Base-by-base conservation (phyloP, 345 rosid species). In the Toxicodendron radicans region DNA sequence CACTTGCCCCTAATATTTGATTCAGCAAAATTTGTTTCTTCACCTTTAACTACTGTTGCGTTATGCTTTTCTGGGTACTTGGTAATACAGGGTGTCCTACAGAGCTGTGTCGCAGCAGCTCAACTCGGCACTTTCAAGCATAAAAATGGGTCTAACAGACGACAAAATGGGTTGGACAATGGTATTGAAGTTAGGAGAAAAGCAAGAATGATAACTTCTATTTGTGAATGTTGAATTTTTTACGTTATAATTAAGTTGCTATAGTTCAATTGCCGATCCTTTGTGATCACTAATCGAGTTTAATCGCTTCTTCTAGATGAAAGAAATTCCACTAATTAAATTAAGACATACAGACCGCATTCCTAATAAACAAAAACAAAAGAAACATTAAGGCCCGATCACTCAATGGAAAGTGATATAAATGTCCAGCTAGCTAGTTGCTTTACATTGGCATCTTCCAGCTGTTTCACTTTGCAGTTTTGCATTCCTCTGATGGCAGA, bases 141-240 rank as follows among this genome's bases (percentile, higher is more conserved):
- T 77, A 24, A 78, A 80, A 63, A 72, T 54, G 80, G 86, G 82
- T 51, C 71, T 71, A 3, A 41, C 62, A 17, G 86, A 83, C 68
- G 81, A 83, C 46, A 74, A 45, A 68, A 83, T 59, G 76, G 78
- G 82, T 13, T 80, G 83, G 86, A 80, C 74, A 59, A 21, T 71
- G 58, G 71, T 58, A 46, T 61, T 80, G 59, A 58, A 70, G 53
- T 73, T 67, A 70, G 49, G 30, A 73, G n/a, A 71, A 17, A 30
- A n/a, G 41, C 14, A 63, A n/a, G 35, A 48, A 3, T 18, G 21
- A 7, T 17, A 16, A 18, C 6, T 14, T 33, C 24, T 32, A 5
- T 16, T 7, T 32, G 4, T 16, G 21, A 33, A 61, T 30, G 2
- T 61, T 12, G 17, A 60, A 14, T 0, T 12, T 60, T 5, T 60